These are phyloP conservation scores for Codiaeum variegatum DNA, from an alignment of 441 rosid species.

Conservation along the genomic window DNA sequence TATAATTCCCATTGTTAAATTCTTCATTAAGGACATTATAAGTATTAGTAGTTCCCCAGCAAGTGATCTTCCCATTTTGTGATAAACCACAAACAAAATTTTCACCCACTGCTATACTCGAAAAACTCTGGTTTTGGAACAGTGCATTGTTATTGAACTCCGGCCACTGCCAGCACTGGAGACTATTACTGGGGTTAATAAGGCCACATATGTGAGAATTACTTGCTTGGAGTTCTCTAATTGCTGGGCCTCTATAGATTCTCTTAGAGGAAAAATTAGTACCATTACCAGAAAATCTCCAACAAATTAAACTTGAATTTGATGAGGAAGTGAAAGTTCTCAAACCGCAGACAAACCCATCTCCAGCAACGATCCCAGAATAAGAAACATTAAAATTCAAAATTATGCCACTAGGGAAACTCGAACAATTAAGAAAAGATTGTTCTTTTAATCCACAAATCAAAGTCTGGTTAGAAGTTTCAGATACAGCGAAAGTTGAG, in stretches of 20 bases:
- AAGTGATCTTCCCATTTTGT: constrained; percentile 21
- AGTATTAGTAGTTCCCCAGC: constrained; percentile 16
- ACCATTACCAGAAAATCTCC: constrained; percentile 47
- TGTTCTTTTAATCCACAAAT: constrained; percentile 37
- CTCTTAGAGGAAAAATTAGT: constrained; percentile 21
- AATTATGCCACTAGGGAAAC: constrained; percentile 23
- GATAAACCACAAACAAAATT: constrained; percentile 48
- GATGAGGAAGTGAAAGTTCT: constrained; percentile 17
- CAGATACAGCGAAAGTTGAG: constrained; percentile 52
- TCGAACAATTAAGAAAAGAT: constrained; percentile 40
- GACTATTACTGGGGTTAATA: constrained; percentile 22
- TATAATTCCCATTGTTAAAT: constrained; percentile 23
- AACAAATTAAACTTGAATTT: constrained; percentile 36
- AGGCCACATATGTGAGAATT: constrained; percentile 46
- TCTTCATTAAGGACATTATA: neutral
- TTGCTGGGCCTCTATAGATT: constrained; percentile 31
- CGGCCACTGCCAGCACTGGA: constrained; percentile 49
- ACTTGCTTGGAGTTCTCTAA: constrained; percentile 42
- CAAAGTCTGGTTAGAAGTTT: constrained; percentile 33
- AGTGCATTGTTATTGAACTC: constrained; percentile 11
- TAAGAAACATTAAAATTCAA: constrained; percentile 17
- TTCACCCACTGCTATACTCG: constrained; percentile 44
- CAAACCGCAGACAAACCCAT: constrained; percentile 49
- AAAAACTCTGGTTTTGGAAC: neutral
- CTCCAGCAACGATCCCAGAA: constrained; percentile 48